Evolutionary conservation across 768 basidiomycete species (phyloP), one percentile per base, ranked within the genome.

Genomic region (Vararia minispora): DNA sequence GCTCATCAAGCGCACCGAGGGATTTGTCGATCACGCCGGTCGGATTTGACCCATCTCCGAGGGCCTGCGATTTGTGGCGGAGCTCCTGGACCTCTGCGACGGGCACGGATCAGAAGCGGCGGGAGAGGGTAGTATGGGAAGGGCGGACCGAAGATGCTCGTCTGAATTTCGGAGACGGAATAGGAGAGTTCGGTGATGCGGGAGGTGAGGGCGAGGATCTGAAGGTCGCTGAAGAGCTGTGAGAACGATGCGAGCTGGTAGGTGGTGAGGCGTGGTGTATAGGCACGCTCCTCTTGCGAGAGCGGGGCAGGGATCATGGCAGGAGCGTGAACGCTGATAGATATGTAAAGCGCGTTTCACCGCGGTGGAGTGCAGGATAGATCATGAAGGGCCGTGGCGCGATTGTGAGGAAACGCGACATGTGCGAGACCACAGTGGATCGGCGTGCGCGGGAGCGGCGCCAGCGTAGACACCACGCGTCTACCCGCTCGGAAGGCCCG

Each of bases 141-240:
- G 23, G 13, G 41, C 72, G 43, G 56, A 87, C 86, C 87, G 51
- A 90, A 90, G 56, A 90, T 88, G 51, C 87, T 80, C 35, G 87
- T 86, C 59, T 90, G 85, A 23, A 90, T 85, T 58, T 90, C 87
- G 13, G 85, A 88, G 43, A 90, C 79, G 47, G 74, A 74, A 54
- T 86, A 90, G 4, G 82, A 84, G 30, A 89, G 69, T 55, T 90
- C 87, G 10, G 87, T 89, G 51, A 90, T 85, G 53, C 81, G 83
- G 0, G 85, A 83, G 23, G 84, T 86, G 50, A 86, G 64, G 27
- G 85, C 83, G 28, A 89, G 62, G 32, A 86, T 55, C 39, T 74
- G 80, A 30, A 90, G 65, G 55, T 88, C 81, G 39, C 83, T 88
- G 60, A n/a, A 35, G 38, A 28, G 8, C 3, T 32, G 41, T 24